phyloP scores from a whole-genome alignment of 345 rosid genomes.

The Stellera chamaejasme region DNA sequence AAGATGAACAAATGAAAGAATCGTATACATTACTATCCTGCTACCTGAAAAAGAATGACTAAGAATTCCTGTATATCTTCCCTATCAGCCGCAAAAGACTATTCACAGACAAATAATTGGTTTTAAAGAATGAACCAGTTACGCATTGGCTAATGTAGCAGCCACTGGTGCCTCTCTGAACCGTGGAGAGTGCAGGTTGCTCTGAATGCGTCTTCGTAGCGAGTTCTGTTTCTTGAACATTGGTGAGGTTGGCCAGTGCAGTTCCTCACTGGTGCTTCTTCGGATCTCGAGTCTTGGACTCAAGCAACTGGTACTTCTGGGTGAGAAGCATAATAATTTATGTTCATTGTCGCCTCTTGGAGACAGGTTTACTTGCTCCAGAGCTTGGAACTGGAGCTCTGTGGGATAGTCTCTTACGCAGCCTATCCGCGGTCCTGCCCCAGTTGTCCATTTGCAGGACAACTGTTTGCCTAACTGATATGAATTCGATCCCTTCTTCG shows the following conservation, averaged over 20 bases:
- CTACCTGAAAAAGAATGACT: slow-evolving; percentile 22
- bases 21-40: slow-evolving; percentile 1
- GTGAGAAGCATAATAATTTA: slow-evolving; percentile 29
- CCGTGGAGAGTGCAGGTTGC: slow-evolving; percentile 13
- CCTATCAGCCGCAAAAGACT: slow-evolving; percentile 19
- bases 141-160: slow-evolving; percentile 8
- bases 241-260: slow-evolving; percentile 1
- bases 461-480: slow-evolving; percentile 78
- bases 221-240: slow-evolving; percentile 1
- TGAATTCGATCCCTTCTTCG: slow-evolving; percentile 46
- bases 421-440: slow-evolving; percentile 94
- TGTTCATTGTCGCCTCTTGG: slow-evolving; percentile 43
- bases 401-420: slow-evolving; percentile 89
- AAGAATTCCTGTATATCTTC: slow-evolving; percentile 37
- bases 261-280: slow-evolving; percentile 3
- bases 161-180: slow-evolving; percentile 23
- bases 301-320: slow-evolving; percentile 10
- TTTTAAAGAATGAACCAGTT: slow-evolving; percentile 38
- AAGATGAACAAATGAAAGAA: slow-evolving; percentile 9
- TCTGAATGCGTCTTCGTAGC: background rate
- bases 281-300: slow-evolving; percentile 9
- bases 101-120: slow-evolving; percentile 29
- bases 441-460: slow-evolving; percentile 88
- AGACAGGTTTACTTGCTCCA: slow-evolving; percentile 82
- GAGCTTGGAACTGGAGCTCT: slow-evolving; percentile 70